A percentile compares a stretch with the other conserved stretches of the same genome.
These are phyloP conservation scores for Cryptosporidium meleagridis DNA, from an alignment of 169 alveolate species.

Conservation along the genomic window DNA sequence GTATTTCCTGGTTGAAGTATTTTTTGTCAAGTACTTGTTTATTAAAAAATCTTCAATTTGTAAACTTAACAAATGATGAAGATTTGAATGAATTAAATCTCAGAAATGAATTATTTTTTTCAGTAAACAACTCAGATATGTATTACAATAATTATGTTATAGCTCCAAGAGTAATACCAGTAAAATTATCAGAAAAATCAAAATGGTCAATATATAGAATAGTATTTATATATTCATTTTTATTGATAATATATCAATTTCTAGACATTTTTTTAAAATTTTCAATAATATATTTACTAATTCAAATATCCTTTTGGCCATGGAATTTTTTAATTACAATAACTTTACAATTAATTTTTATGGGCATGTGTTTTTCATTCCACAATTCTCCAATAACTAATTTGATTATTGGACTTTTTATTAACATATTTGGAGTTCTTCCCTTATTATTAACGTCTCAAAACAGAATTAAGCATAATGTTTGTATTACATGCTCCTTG, in stretches of 20 bases:
- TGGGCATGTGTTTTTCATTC: constrained; percentile 54
- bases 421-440: constrained; percentile 45
- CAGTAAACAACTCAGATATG: neutral
- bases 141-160: neutral
- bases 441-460: constrained; percentile 50
- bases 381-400: constrained; percentile 71
- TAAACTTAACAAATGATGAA: constrained; percentile 21
- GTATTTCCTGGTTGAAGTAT: constrained; percentile 16
- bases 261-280: constrained; percentile 24
- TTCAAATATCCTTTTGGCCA: constrained; percentile 59
- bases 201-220: neutral
- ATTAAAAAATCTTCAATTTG: constrained; percentile 15
- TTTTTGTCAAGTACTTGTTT: neutral
- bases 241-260: constrained; percentile 28
- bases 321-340: constrained; percentile 55
- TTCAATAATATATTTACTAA: constrained; percentile 7
- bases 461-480: constrained; percentile 38
- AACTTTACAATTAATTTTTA: constrained; percentile 11
- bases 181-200: neutral
- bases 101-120: constrained; percentile 10
- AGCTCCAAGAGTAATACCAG: constrained; percentile 59
- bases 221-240: neutral
- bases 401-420: constrained; percentile 30
- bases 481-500: constrained; percentile 30
- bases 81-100: constrained; percentile 14